A percentile compares a stretch with the other conserved stretches of the same genome.
Evolutionary conservation across 192 early-diverging fungal genomes (phyloP).

Genomic region (Entrophospora sp.): DNA sequence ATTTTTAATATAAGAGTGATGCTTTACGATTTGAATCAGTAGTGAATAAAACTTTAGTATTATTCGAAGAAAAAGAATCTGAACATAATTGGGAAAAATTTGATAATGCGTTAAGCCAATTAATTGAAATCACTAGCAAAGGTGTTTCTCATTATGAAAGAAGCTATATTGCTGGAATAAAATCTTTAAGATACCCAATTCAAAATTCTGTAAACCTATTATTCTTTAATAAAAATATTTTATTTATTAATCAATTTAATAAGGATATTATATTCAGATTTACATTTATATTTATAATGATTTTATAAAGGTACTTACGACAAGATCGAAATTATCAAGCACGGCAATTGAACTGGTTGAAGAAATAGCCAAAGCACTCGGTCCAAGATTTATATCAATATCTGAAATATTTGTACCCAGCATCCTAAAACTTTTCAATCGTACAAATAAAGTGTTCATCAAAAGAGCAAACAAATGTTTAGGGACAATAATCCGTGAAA

Average conservation of each 20-base stretch:
- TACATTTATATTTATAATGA: neutral
- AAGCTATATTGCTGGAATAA: constrained; percentile 35
- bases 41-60: constrained; percentile 22
- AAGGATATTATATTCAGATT: neutral
- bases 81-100: constrained; percentile 64
- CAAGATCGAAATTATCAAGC: constrained; percentile 63
- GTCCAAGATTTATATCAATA: constrained; percentile 50
- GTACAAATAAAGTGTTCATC: constrained; percentile 71
- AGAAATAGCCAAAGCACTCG: constrained; percentile 49
- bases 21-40: constrained; percentile 28
- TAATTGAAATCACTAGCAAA: constrained; percentile 34
- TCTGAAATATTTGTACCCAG: constrained; percentile 53
- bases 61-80: constrained; percentile 51
- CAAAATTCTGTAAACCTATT: constrained; percentile 40
- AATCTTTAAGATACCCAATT: constrained; percentile 39
- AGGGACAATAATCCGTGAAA: constrained; percentile 50
- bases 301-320: constrained; percentile 52
- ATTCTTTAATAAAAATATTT: neutral
- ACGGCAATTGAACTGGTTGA: constrained; percentile 56
- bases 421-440: constrained; percentile 53
- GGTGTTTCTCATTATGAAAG: constrained; percentile 33
- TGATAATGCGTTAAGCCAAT: constrained; percentile 46
- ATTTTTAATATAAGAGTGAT: too few relatives aligned
- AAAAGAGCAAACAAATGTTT: constrained; percentile 51
- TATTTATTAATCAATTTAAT: neutral